Evolutionary conservation across 2,329 filamentous ascomycete genomes (phyloP).

Genomic region (Colletotrichum sp.): DNA sequence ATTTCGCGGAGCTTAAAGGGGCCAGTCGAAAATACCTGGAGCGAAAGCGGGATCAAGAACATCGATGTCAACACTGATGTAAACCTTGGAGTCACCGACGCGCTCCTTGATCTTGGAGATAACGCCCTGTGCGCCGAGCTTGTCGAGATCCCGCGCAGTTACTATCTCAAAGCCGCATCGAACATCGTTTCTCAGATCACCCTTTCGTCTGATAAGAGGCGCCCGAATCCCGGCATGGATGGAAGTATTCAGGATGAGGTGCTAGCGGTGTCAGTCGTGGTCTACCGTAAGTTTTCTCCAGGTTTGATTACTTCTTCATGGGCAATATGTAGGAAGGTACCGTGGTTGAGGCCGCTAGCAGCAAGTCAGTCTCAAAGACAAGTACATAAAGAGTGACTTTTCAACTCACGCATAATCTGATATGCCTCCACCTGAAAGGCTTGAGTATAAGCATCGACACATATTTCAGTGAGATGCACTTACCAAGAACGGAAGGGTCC

Average conservation of each 20-base stretch:
- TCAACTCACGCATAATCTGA: constrained; percentile 60
- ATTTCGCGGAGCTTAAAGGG: neutral
- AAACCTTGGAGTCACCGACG: constrained; percentile 59
- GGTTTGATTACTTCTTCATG: constrained; percentile 54
- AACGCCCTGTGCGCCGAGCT: constrained; percentile 68
- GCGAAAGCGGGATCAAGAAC: constrained; percentile 74
- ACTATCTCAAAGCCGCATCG: constrained; percentile 64
- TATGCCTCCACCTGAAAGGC: constrained; percentile 55
- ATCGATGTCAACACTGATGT: constrained; percentile 81
- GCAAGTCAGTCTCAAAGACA: neutral
- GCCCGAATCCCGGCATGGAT: constrained; percentile 68
- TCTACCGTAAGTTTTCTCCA: neutral
- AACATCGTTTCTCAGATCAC: constrained; percentile 60
- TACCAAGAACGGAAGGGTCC: constrained; percentile 66
- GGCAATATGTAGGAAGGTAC: constrained; percentile 66
- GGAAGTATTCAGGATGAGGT: constrained; percentile 61
- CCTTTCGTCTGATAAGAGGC: constrained; percentile 51
- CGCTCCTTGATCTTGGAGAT: constrained; percentile 66
- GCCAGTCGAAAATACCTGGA: constrained; percentile 48
- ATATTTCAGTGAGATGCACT: neutral
- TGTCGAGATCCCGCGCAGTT: constrained; percentile 72
- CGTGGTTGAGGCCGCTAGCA: constrained; percentile 59
- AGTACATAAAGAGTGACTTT: neutral
- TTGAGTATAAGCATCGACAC: neutral
- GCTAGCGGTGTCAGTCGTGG: constrained; percentile 26